These are phyloP conservation scores for Ruellia speciosa DNA, from an alignment of 305 asterid genomes.

Conservation along the genomic window DNA sequence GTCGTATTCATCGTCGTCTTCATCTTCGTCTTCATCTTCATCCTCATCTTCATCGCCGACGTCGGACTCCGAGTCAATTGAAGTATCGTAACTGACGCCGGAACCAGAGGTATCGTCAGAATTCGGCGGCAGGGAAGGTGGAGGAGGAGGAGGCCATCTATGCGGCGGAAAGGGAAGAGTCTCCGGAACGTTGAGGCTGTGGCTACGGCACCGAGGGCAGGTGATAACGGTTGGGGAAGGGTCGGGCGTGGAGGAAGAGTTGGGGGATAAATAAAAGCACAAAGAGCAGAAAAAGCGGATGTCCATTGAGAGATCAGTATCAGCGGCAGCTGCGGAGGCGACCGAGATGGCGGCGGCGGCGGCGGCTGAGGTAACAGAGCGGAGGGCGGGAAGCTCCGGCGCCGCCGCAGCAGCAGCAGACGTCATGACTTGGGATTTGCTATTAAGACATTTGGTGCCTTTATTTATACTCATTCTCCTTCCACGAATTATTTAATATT, in stretches of 20 bases:
- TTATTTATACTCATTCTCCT: too few species aligned
- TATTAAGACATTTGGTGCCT: too few species aligned
- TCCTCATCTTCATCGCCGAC: background rate
- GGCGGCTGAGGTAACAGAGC: conserved; percentile 18
- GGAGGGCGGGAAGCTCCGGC: conserved; percentile 22
- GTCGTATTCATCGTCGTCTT: conserved; percentile 26
- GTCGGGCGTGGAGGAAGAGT: conserved; percentile 21
- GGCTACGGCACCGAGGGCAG: conserved; percentile 48
- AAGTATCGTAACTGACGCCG: conserved; percentile 17
- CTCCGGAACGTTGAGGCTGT: conserved; percentile 45
- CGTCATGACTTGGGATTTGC: conserved; percentile 4
- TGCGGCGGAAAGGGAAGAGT: conserved; percentile 24
- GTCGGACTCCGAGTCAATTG: background rate
- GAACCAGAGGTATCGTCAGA: conserved; percentile 7
- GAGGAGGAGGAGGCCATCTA: conserved; percentile 20
- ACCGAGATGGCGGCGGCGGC: conserved; percentile 3
- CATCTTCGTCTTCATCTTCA: background rate
- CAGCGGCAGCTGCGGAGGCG: conserved; percentile 12
- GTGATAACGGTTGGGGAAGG: conserved; percentile 35
- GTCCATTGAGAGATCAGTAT: conserved; percentile 29
- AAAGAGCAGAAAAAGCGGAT: conserved; percentile 38
- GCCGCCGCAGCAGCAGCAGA: conserved; percentile 1
- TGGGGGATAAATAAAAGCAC: conserved; percentile 31
- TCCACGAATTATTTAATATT: too few species aligned
- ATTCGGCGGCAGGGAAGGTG: conserved; percentile 13